Evolutionary conservation across 164 flowering plant species (phyloP), one percentile per base, ranked within the genome.

Genomic region (Vitis vinifera): DNA sequence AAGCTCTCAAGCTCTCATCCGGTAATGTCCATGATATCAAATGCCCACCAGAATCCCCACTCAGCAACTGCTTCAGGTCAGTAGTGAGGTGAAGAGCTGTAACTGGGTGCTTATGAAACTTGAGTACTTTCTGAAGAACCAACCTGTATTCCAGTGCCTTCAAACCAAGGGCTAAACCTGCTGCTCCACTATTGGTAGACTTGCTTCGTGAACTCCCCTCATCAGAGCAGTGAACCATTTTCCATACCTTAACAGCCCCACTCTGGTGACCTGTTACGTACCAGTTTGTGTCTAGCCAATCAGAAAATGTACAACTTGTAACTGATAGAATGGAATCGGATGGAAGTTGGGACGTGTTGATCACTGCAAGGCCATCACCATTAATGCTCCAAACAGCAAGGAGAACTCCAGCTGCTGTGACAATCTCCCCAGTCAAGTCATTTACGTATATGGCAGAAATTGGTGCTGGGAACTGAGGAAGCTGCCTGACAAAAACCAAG

Each of bases 341-440:
- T 23, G 99, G 99, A 71, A 96, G 84, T 65, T 93, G 97, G 55
- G 99, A 96, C 47, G 98, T 88, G 73, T 88, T 92, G 31, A 91
- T 84, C 66, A 85, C 85, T 5, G 97, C 95, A 63, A 96, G 89
- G 80, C 99, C 92, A 70, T 92, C 97, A 6, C 97, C 97, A 68
- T 92, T 96, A 63, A 92, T 80, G 79, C 97, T 92, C 99, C 99
- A 96, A 65, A 93, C 89, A 30, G 97, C 90, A 75, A 96, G 97
- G 68, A 89, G 67, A 73, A 92, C 78, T 58, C 98, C 99, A 51
- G 99, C 94, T 2, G 97, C 98, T 10, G 99, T 93, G 58, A 92
- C 79, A 72, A 92, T 89, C 69, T 92, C 97, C 48, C 98, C 99
- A 3, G 88, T 89, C 75, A 91, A 75, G 74, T 93, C 98, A 70